Base-by-base conservation (phyloP, 2,329 filamentous ascomycete species). In the Dothistroma septosporum region DNA sequence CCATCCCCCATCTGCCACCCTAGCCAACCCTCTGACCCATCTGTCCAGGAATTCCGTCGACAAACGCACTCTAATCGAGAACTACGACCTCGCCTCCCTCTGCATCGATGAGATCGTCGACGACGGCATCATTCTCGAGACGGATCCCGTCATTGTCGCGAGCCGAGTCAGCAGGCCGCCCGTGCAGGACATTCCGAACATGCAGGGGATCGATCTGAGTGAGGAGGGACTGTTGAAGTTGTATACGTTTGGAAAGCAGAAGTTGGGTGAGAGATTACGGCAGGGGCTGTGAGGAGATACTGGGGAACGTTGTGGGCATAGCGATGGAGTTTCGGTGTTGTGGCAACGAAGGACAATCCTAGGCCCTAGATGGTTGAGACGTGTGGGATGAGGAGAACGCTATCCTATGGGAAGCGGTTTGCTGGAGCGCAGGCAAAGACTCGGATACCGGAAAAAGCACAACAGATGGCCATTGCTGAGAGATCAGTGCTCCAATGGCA, bases 21-120 rank as follows among this genome's bases (percentile, higher is more conserved):
- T 12, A 28, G 8, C 32, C n/a, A 9, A 46, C 10, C 28, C 3
- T 58, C 47, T 19, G 16, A 12, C 48, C 10, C 44, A 21, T 21
- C 4, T 10, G 8, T n/a, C 19, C 60, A 96, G 91, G 78, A 93
- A 95, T 83, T 91, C 91, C 35, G 92, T 95, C 55, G 94, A 99
- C 81, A 97, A 97, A 84, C 88, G 94, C 68, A 97, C 94, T 60
- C 92, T 97, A 68, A 88, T 97, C 73, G 94, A 99, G 79, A 97
- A 97, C 84, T 99, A 97, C 82, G 94, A 97, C 77, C 85, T 97
- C 22, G 90, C 97, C 64, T 90, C 92, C 14, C 85, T 99, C 57
- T 91, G 92, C 49, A 90, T 99, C 66, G 94, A 99, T 76, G 94
- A 99, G 77, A 93, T 95, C 64, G 86, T 95, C 57, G 92, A 96